Conservation (phyloP, 129 eudicot species). For the Rutidosis leptorrhynchoides region DNA sequence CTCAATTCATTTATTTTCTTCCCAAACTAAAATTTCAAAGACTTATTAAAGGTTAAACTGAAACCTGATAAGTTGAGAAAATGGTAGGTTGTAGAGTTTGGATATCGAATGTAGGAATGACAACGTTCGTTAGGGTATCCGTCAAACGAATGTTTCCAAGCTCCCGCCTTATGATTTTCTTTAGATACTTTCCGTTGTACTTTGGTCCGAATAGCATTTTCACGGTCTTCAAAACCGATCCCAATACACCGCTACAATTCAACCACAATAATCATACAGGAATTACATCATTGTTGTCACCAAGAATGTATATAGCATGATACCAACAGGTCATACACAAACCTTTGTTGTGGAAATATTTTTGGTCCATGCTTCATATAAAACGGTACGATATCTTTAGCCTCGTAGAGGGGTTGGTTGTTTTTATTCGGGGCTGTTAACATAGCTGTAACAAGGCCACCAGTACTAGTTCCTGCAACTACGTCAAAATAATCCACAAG, state of each 20-base stretch:
- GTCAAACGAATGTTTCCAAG: slow-evolving; percentile 40
- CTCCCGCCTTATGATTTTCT: slow-evolving; percentile 27
- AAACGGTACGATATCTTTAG: slow-evolving; percentile 57
- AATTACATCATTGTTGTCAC: not conserved
- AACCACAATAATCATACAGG: not conserved
- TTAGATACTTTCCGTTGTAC: slow-evolving; percentile 57
- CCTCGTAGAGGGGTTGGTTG: slow-evolving; percentile 52
- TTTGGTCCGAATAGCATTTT: slow-evolving; percentile 36
- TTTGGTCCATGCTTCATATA: slow-evolving; percentile 50
- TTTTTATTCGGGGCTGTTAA: slow-evolving; percentile 50
- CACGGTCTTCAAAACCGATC: slow-evolving; percentile 12
- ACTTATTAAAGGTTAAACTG: no score
- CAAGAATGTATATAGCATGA: not conserved
- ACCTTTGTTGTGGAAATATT: slow-evolving; percentile 55
- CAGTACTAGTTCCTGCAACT: slow-evolving; percentile 63
- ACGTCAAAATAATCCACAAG: slow-evolving; percentile 69
- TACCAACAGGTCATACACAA: not conserved
- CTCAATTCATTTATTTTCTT: no score
- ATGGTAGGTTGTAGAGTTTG: slow-evolving; percentile 49
- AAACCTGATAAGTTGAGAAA: slow-evolving; percentile 64
- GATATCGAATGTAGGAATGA: slow-evolving; percentile 69
- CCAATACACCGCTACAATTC: slow-evolving; percentile 28
- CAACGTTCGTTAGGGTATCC: slow-evolving; percentile 52
- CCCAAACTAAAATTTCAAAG: no score
- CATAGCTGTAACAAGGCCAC: slow-evolving; percentile 64